A percentile compares a stretch with the other conserved stretches of the same genome.
Evolutionary conservation across 1,284 basidiomycete genomes (phyloP).

Genomic region (Microbotryomycetes sp.): DNA sequence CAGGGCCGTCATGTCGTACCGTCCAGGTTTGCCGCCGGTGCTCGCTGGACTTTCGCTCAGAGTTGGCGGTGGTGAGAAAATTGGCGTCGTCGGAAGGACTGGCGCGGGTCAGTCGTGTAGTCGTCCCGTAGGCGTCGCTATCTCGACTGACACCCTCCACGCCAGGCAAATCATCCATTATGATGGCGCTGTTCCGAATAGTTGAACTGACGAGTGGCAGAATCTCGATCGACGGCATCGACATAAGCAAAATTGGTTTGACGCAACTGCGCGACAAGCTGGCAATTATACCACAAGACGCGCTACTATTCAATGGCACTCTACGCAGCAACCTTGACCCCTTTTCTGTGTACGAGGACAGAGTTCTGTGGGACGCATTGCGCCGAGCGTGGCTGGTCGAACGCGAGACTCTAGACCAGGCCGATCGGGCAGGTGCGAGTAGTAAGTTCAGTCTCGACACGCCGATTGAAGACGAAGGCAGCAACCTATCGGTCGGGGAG

Average conservation of each 20-base stretch:
- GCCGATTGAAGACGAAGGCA: slow-evolving; percentile 73
- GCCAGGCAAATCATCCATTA: slow-evolving; percentile 61
- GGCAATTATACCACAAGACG: slow-evolving; percentile 66
- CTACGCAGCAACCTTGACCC: slow-evolving; percentile 42
- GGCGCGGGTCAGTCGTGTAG: slow-evolving; percentile 29
- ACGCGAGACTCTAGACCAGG: slow-evolving; percentile 13
- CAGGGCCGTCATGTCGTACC: slow-evolving; percentile 45
- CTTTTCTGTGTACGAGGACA: slow-evolving; percentile 40
- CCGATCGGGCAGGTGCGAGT: slow-evolving; percentile 11
- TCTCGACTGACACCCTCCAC: slow-evolving; percentile 31
- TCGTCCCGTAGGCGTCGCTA: no score
- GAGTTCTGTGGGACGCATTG: slow-evolving; percentile 39
- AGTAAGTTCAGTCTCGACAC: slow-evolving; percentile 66
- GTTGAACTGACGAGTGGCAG: slow-evolving; percentile 56
- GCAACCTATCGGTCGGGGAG: slow-evolving; percentile 57
- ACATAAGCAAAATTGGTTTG: slow-evolving; percentile 49
- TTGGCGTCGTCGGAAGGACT: slow-evolving; percentile 47
- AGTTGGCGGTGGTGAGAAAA: slow-evolving; percentile 47
- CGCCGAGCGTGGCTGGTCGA: slow-evolving; percentile 40
- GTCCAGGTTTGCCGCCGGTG: slow-evolving; percentile 46
- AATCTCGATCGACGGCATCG: slow-evolving; percentile 63
- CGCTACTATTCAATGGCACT: slow-evolving; percentile 48
- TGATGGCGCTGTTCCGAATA: slow-evolving; percentile 62
- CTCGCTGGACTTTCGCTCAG: slow-evolving; percentile 45
- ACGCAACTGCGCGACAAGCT: slow-evolving; percentile 53